A percentile compares a stretch with the other conserved stretches of the same genome.
phyloP scores from a whole-genome alignment of 1,284 basidiomycete genomes.

The Caloboletus firmus region DNA sequence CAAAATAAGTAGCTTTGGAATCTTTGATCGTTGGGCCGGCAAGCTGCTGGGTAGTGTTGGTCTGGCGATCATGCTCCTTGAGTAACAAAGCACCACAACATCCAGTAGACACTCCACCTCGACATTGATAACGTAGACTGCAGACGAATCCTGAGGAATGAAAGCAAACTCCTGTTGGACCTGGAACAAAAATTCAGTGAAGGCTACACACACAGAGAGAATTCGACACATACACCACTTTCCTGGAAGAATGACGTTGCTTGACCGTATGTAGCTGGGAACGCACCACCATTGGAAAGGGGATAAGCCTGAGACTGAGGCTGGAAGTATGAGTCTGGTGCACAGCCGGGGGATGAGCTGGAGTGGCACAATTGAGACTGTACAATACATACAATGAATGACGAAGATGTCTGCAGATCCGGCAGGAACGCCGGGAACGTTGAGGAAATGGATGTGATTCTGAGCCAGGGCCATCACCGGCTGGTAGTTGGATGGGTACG shows the following conservation, averaged over 20 bases:
- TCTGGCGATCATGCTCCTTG: conserved; percentile 37
- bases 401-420: conserved; percentile 81
- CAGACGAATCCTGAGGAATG: conserved; percentile 78
- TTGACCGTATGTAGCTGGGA: conserved; percentile 77
- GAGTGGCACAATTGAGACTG: neutral
- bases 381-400: conserved; percentile 72
- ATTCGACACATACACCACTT: conserved; percentile 42
- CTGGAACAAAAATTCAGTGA: conserved; percentile 29
- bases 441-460: conserved; percentile 79
- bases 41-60: conserved; percentile 75
- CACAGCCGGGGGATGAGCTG: neutral
- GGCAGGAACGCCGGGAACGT: conserved; percentile 62
- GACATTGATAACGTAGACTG: conserved; percentile 79
- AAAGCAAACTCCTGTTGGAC: conserved; percentile 85
- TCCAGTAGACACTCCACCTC: conserved; percentile 41
- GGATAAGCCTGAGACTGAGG: conserved; percentile 68
- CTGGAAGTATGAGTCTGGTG: conserved; percentile 76
- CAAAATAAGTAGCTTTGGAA: conserved; percentile 68
- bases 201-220: conserved; percentile 2
- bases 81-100: neutral
- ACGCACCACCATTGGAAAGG: conserved; percentile 46
- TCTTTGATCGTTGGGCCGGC: conserved; percentile 71
- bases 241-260: conserved; percentile 73
- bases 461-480: conserved; percentile 78
- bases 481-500: conserved; percentile 56